Conservation (phyloP, 352 stramenopile genomes). For the Pythium graminicola region DNA sequence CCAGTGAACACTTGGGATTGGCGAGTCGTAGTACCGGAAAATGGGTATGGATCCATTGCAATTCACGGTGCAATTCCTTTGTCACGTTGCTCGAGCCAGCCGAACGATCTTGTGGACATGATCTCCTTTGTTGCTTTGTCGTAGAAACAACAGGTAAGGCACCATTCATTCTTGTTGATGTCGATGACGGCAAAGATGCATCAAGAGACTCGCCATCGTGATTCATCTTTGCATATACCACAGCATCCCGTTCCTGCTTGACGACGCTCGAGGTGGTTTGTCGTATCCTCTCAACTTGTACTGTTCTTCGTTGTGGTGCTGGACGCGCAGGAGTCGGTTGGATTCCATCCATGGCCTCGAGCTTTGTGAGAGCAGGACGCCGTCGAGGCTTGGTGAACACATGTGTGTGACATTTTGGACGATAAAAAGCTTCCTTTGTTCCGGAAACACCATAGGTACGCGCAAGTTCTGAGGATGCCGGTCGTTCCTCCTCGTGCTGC, state of each 20-base stretch:
- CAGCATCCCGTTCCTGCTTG: too few species aligned
- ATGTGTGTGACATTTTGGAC: background rate
- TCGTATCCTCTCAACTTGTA: too few species aligned
- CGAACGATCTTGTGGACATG: background rate
- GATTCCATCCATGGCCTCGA: slow-evolving; percentile 5
- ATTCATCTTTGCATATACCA: too few species aligned
- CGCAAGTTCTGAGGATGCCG: slow-evolving; percentile 9
- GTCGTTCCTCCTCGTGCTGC: slow-evolving; percentile 1
- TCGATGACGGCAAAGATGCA: too few species aligned
- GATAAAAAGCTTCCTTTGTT: background rate
- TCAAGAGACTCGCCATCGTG: too few species aligned
- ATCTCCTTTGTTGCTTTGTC: too few species aligned
- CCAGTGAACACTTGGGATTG: slow-evolving; percentile 32
- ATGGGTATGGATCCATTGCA: slow-evolving; percentile 60
- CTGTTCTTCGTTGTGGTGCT: background rate
- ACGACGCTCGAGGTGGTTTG: too few species aligned
- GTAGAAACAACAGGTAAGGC: too few species aligned
- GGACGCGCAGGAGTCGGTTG: background rate
- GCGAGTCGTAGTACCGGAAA: slow-evolving; percentile 49
- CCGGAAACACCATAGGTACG: slow-evolving; percentile 10
- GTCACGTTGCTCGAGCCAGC: background rate
- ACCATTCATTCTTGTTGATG: background rate
- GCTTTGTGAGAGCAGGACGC: background rate
- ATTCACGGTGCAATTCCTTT: slow-evolving; percentile 30
- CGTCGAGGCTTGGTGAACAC: slow-evolving; percentile 1